Evolutionary conservation across 345 rosid species (phyloP).

Genomic region (Pistacia vera): DNA sequence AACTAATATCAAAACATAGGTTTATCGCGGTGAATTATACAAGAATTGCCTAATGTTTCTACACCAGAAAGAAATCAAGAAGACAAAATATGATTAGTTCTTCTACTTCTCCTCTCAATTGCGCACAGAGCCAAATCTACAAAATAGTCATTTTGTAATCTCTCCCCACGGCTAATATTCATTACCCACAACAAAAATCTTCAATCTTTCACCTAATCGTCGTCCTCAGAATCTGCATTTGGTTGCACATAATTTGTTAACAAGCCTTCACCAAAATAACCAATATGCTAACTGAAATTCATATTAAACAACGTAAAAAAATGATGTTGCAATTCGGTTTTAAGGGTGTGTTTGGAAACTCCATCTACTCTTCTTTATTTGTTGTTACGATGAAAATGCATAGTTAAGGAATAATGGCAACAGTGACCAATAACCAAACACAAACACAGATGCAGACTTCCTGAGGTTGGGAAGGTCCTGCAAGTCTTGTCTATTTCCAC

Average conservation of each 20-base stretch:
- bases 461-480: not conserved
- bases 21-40: constrained; percentile 36
- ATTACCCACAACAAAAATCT: constrained; percentile 11
- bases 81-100: constrained; percentile 15
- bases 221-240: constrained; percentile 93
- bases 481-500: not conserved
- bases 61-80: constrained; percentile 31
- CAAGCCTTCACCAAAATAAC: not conserved
- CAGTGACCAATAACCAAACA: not conserved
- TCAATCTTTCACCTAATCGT: constrained; percentile 53
- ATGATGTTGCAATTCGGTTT: not conserved
- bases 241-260: constrained; percentile 5
- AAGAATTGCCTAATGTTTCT: constrained; percentile 40
- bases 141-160: constrained; percentile 2
- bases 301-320: not conserved
- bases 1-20: constrained; percentile 14
- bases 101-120: constrained; percentile 22
- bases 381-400: not conserved
- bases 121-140: constrained; percentile 25
- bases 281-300: not conserved
- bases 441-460: not conserved
- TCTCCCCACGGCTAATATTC: constrained; percentile 21
- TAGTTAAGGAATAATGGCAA: not conserved
- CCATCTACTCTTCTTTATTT: not conserved
- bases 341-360: not conserved